Percentiles rank a stretch among this genome's conserved stretches.
Conservation (phyloP, 306 rosid species). For the Fagus crenata region DNA sequence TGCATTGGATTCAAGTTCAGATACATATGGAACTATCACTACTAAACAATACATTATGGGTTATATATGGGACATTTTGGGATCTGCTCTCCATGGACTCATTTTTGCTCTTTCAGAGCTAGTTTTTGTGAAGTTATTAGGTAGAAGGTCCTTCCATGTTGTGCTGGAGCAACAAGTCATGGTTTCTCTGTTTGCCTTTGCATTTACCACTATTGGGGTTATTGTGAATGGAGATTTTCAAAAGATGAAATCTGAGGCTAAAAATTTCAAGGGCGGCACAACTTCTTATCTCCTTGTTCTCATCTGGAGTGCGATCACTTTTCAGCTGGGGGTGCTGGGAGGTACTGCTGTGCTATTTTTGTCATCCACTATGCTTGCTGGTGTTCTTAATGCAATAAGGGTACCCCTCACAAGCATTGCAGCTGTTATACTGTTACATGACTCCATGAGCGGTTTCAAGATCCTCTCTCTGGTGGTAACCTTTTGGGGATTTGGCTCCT, state of each 20-base stretch:
- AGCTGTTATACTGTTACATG: conserved; percentile 74
- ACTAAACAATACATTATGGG: conserved; percentile 68
- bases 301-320: conserved; percentile 71
- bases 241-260: conserved; percentile 61
- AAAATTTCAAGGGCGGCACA: conserved; percentile 61
- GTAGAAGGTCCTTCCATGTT: conserved; percentile 75
- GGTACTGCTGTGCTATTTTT: conserved; percentile 77
- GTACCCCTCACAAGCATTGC: conserved; percentile 87
- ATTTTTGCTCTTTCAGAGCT: conserved; percentile 87
- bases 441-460: conserved; percentile 81
- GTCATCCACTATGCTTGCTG: conserved; percentile 91
- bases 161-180: conserved; percentile 90
- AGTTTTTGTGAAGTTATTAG: conserved; percentile 62
- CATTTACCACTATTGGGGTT: conserved; percentile 70
- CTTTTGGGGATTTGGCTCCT: conserved; percentile 56
- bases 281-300: conserved; percentile 63
- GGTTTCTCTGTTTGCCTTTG: conserved; percentile 72
- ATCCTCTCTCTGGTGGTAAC: conserved; percentile 67
- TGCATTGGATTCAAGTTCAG: conserved; percentile 85
- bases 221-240: conserved; percentile 57
- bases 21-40: conserved; percentile 52
- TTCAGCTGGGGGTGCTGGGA: conserved; percentile 81
- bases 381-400: conserved; percentile 82
- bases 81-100: conserved; percentile 93
- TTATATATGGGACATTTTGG: conserved; percentile 79